phyloP scores from a whole-genome alignment of 495 filamentous ascomycete species.

The Neurospora sp. region DNA sequence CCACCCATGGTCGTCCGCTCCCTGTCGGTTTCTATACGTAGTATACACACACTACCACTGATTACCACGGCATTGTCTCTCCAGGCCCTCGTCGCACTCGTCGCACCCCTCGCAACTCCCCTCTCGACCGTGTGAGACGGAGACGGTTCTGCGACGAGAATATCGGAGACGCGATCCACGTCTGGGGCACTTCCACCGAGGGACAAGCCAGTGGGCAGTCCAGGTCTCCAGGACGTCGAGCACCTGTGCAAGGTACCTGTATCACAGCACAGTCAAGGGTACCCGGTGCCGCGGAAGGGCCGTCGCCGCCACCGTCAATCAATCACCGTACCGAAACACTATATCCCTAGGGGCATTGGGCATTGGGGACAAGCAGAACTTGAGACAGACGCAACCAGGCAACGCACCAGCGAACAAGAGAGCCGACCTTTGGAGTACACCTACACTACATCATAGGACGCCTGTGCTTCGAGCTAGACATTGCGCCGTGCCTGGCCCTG shows the following conservation, averaged over 20 bases:
- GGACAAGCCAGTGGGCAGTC: neutral
- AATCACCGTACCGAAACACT: neutral
- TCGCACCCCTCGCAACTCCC: neutral
- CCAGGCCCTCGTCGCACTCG: neutral
- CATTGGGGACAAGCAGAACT: neutral
- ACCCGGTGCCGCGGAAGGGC: neutral
- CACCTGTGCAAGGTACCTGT: neutral
- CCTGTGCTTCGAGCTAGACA: neutral
- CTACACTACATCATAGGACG: neutral
- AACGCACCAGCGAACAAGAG: neutral
- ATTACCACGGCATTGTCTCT: neutral
- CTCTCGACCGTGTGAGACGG: neutral
- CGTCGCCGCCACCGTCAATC: neutral
- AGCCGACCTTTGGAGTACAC: neutral
- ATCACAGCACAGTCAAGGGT: neutral
- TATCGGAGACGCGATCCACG: neutral
- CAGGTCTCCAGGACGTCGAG: neutral
- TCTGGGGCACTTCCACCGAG: neutral
- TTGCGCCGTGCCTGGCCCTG: neutral
- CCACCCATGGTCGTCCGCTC: neutral
- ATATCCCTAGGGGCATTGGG: neutral
- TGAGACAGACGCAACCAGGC: neutral
- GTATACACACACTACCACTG: neutral
- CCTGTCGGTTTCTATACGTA: neutral
- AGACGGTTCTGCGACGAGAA: conserved; percentile 3